A percentile compares a stretch with the other conserved stretches of the same genome.
phyloP scores from a whole-genome alignment of 1,284 basidiomycete species.

The Salmacisia buchloeana region DNA sequence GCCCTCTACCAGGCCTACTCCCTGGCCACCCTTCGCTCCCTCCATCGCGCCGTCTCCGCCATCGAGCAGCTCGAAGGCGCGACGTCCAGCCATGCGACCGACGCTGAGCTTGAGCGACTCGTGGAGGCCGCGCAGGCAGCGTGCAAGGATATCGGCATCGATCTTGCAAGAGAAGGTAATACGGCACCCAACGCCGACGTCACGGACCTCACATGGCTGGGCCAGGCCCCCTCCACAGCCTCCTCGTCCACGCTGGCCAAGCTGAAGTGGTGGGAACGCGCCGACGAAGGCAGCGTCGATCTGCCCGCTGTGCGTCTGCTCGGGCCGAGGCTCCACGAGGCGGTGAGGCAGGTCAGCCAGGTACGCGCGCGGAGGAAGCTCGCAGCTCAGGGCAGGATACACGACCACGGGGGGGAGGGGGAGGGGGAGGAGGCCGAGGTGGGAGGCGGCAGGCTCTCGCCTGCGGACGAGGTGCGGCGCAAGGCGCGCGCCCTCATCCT shows the following conservation, averaged over 20 bases:
- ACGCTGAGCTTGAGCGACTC: not conserved
- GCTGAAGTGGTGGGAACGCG: not conserved
- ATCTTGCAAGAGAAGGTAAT: not conserved
- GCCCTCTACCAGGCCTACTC: not conserved
- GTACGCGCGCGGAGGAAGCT: not conserved
- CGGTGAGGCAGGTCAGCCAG: not conserved
- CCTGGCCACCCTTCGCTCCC: not conserved
- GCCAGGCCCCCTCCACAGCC: not conserved
- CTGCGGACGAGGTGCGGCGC: too few species aligned
- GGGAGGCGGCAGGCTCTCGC: too few species aligned
- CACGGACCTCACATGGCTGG: not conserved
- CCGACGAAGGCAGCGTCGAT: not conserved
- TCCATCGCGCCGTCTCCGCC: not conserved
- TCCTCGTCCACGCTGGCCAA: too few species aligned
- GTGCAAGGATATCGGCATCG: not conserved
- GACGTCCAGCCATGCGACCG: not conserved
- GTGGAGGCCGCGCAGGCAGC: not conserved
- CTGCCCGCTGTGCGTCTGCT: not conserved
- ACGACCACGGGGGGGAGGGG: not conserved
- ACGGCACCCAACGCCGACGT: too few species aligned
- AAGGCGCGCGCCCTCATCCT: too few species aligned
- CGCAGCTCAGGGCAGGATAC: not conserved
- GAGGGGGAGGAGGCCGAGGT: too few species aligned
- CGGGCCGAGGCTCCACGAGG: not conserved
- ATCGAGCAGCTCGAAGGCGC: constrained; percentile 1